Percentiles rank a stretch among this genome's conserved stretches.
Evolutionary conservation across 495 filamentous ascomycete genomes (phyloP).

Genomic region (Neohortaea acidophila): DNA sequence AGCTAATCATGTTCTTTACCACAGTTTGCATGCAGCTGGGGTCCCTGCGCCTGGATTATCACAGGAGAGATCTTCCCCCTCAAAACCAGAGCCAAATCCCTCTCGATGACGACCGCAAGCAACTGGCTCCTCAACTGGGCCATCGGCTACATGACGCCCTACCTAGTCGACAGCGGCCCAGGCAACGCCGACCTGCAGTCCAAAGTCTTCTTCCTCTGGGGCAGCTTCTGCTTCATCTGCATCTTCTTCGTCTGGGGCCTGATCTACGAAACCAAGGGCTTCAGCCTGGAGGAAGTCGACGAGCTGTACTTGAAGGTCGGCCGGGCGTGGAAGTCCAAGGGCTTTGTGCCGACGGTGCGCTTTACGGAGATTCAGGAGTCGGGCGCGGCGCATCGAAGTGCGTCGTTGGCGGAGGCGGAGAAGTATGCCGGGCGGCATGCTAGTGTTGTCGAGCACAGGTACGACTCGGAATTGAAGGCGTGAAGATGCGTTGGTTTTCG

Average conservation of each 20-base stretch:
- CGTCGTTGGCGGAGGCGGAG: no score
- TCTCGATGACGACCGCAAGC: conserved; percentile 14
- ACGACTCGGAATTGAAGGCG: no score
- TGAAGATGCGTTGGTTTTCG: no score
- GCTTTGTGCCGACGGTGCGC: conserved; percentile 2
- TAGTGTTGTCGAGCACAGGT: no score
- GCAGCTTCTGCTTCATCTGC: conserved; percentile 20
- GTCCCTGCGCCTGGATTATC: conserved; percentile 37
- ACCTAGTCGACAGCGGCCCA: conserved; percentile 26
- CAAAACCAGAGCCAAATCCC: conserved; percentile 23
- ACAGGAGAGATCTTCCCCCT: conserved; percentile 30
- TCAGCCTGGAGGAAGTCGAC: conserved; percentile 28
- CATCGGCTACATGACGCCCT: conserved; percentile 29
- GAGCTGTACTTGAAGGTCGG: conserved; percentile 27
- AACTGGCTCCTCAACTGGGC: conserved; percentile 33
- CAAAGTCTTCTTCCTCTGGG: conserved; percentile 29
- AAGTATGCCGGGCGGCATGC: no score
- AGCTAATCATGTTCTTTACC: no score
- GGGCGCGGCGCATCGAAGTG: not conserved
- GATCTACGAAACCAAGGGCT: conserved; percentile 31
- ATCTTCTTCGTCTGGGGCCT: conserved; percentile 27
- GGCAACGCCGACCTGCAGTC: conserved; percentile 26
- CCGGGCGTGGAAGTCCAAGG: conserved; percentile 13
- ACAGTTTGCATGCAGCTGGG: conserved; percentile 37
- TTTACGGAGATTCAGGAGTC: conserved; percentile 2